Evolutionary conservation across 306 rosid species (phyloP).

Genomic region (Vigna angularis): DNA sequence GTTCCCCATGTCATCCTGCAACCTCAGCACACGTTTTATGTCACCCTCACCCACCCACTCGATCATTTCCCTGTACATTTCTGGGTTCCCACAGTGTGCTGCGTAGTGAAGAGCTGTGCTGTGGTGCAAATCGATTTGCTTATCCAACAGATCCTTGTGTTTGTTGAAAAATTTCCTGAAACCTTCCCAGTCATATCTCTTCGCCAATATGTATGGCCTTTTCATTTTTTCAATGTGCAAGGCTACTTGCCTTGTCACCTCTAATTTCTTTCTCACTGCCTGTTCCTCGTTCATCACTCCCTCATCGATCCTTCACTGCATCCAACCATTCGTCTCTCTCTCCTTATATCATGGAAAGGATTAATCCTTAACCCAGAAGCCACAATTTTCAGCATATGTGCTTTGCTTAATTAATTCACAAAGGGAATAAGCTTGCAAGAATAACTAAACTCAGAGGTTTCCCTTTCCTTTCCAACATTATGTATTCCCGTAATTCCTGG

Average conservation of each 20-base stretch:
- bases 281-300: not conserved
- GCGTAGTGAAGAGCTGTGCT: constrained; percentile 48
- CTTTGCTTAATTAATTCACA: constrained; percentile 27
- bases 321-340: not conserved
- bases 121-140: constrained; percentile 34
- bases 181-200: constrained; percentile 41
- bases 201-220: constrained; percentile 42
- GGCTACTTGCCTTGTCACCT: not conserved
- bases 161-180: not conserved
- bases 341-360: constrained; percentile 12
- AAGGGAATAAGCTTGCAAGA: not conserved
- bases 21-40: constrained; percentile 37
- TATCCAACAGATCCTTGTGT: not conserved
- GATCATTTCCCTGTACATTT: constrained; percentile 38
- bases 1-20: constrained; percentile 48
- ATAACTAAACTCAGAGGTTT: not conserved
- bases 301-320: not conserved
- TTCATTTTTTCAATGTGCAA: constrained; percentile 34
- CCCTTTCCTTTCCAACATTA: not conserved
- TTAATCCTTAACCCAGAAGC: not conserved
- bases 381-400: constrained; percentile 29
- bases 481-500: not conserved
- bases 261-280: not conserved
- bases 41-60: not conserved
- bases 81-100: constrained; percentile 43